Percentiles rank a stretch among this genome's conserved stretches.
Evolutionary conservation across 2,329 filamentous ascomycete genomes (phyloP).

Genomic region (Raffaelea ambrosiae): DNA sequence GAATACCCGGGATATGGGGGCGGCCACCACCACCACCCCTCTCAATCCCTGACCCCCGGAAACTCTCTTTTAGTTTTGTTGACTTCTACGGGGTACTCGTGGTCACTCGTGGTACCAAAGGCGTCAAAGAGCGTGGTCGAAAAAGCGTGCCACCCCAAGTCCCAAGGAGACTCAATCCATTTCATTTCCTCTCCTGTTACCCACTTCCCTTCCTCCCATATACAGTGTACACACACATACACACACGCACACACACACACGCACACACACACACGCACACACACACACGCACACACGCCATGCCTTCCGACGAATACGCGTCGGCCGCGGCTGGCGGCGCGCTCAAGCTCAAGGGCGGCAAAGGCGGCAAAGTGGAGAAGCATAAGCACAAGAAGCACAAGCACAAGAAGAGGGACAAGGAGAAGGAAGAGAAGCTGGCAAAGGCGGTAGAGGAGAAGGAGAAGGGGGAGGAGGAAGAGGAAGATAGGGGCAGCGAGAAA

Average conservation of each 20-base stretch:
- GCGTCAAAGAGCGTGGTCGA: too few relatives aligned
- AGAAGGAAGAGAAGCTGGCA: slow-evolving; percentile 13
- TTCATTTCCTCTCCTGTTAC: too few relatives aligned
- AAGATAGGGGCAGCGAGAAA: neutral
- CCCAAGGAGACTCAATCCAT: too few relatives aligned
- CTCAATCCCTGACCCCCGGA: too few relatives aligned
- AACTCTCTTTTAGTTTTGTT: too few relatives aligned
- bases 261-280: neutral
- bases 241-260: neutral
- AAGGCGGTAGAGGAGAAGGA: slow-evolving; percentile 15
- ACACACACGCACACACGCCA: slow-evolving; percentile 24
- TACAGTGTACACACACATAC: too few relatives aligned
- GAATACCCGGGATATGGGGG: too few relatives aligned
- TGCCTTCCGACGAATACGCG: slow-evolving; percentile 70
- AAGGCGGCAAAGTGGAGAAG: slow-evolving; percentile 55
- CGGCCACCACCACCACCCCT: too few relatives aligned
- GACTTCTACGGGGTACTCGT: too few relatives aligned
- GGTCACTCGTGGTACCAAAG: too few relatives aligned
- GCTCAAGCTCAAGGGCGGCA: slow-evolving; percentile 76
- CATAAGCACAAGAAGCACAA: slow-evolving; percentile 47
- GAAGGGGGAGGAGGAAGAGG: slow-evolving; percentile 15
- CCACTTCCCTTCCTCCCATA: too few relatives aligned
- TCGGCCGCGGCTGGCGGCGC: slow-evolving; percentile 59
- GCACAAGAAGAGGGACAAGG: slow-evolving; percentile 11
- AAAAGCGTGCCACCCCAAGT: too few relatives aligned